phyloP scores from a whole-genome alignment of 139 green algal species.

The Diplosphaera chodatii region DNA sequence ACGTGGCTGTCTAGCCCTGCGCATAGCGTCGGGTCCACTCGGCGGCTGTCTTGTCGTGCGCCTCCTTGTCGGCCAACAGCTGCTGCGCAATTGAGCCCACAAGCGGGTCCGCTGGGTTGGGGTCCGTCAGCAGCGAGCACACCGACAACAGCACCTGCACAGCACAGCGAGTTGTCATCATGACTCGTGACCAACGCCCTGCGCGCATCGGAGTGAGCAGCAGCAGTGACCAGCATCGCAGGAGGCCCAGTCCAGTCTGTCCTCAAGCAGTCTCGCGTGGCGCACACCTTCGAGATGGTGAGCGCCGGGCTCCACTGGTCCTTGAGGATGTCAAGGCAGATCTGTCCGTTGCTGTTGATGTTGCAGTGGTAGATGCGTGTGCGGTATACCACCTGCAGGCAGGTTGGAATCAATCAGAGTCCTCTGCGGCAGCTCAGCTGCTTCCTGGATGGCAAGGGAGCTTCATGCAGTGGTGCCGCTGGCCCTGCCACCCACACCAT shows the following conservation, averaged over 20 bases:
- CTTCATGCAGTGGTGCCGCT: too few species aligned
- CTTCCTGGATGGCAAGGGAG: too few species aligned
- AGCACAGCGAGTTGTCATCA: neutral
- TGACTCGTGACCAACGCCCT: neutral
- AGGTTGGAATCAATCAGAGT: neutral
- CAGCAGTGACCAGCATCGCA: too few species aligned
- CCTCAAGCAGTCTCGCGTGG: too few species aligned
- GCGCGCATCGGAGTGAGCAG: too few species aligned
- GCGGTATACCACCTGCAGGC: constrained; percentile 61
- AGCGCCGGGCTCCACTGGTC: constrained; percentile 89
- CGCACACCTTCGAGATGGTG: constrained; percentile 73
- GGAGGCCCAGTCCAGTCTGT: too few species aligned
- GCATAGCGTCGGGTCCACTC: constrained; percentile 91
- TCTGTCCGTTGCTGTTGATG: constrained; percentile 78
- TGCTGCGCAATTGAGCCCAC: constrained; percentile 89
- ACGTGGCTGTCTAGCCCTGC: too few species aligned
- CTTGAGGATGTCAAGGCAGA: constrained; percentile 90
- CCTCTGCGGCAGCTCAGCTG: too few species aligned
- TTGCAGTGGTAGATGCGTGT: constrained; percentile 96
- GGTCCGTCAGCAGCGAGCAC: constrained; percentile 88
- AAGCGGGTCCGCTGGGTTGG: constrained; percentile 91
- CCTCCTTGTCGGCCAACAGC: constrained; percentile 67
- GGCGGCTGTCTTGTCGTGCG: constrained; percentile 81
- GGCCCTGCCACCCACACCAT: too few species aligned
- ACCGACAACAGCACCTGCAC: constrained; percentile 73